Percentiles rank a stretch among this genome's conserved stretches.
Conservation (phyloP, 75 land plant genomes). For the Azolla pinnata region DNA sequence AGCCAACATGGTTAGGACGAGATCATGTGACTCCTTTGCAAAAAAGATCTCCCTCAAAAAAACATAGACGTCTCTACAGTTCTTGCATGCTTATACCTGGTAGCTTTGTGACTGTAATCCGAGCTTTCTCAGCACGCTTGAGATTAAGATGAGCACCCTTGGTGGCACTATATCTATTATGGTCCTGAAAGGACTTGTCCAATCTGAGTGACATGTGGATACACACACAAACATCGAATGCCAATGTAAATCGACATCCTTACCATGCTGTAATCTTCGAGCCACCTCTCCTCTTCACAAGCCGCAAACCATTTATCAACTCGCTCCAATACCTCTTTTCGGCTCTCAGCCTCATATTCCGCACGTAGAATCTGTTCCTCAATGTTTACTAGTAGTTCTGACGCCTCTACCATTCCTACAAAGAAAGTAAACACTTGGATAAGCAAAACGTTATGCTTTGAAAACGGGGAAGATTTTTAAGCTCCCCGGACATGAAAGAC, state of each 20-base stretch:
- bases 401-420: conserved; percentile 79
- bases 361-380: conserved; percentile 77
- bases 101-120: conserved; percentile 76
- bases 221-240: too few relatives aligned
- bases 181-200: too few relatives aligned
- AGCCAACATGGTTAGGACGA: too few relatives aligned
- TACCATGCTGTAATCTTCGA: conserved; percentile 96
- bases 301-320: conserved; percentile 97
- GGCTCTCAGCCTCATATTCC: conserved; percentile 79
- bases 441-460: too few relatives aligned
- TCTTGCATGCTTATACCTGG: too few relatives aligned
- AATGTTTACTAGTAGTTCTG: conserved; percentile 70
- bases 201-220: too few relatives aligned
- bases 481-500: too few relatives aligned
- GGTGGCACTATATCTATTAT: conserved; percentile 74
- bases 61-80: too few relatives aligned
- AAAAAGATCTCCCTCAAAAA: conserved; percentile 12
- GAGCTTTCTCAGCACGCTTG: conserved; percentile 91
- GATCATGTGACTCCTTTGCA: too few relatives aligned
- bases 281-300: conserved; percentile 99
- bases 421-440: too few relatives aligned
- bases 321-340: conserved; percentile 82
- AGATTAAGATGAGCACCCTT: conserved; percentile 96
- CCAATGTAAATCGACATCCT: too few relatives aligned
- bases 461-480: too few relatives aligned